phyloP scores from a whole-genome alignment of 1,284 basidiomycete species.

The Tilletia setariae region DNA sequence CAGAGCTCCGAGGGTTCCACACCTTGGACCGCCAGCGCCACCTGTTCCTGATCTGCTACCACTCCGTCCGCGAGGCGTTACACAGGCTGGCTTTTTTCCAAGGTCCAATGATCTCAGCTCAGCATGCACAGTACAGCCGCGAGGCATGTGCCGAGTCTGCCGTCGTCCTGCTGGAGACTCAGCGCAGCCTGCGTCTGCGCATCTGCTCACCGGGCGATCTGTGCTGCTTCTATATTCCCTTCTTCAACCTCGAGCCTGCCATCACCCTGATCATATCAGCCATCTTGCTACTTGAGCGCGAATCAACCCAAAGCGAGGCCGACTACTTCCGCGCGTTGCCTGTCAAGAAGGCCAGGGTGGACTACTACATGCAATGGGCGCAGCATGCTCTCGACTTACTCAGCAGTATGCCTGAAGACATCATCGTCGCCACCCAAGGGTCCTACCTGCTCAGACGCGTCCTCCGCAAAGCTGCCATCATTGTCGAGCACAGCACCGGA shows the following conservation, averaged over 20 bases:
- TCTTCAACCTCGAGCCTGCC: constrained; percentile 8
- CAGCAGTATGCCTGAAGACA: background rate
- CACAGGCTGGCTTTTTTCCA: background rate
- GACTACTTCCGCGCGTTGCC: background rate
- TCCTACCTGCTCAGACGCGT: background rate
- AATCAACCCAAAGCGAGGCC: background rate
- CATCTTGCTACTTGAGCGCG: background rate
- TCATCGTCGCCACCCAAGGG: background rate
- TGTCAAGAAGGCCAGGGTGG: constrained; percentile 7
- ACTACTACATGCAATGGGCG: constrained; percentile 7
- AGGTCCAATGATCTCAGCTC: constrained; percentile 1
- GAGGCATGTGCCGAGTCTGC: constrained; percentile 4
- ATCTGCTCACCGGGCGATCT: background rate
- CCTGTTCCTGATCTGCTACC: constrained; percentile 7
- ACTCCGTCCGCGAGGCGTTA: background rate
- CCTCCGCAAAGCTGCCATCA: constrained; percentile 6
- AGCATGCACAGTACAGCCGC: constrained; percentile 1
- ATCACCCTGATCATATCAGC: constrained; percentile 3
- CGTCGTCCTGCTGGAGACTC: background rate
- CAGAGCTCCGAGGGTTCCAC: background rate
- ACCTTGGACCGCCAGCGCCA: background rate
- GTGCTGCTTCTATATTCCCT: constrained; percentile 3
- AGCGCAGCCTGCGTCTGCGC: background rate
- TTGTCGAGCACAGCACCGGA: constrained; percentile 4
- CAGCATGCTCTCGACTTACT: constrained; percentile 1